Evolutionary conservation across 1,284 basidiomycete species (phyloP).

Genomic region (Ganoderma boninense): DNA sequence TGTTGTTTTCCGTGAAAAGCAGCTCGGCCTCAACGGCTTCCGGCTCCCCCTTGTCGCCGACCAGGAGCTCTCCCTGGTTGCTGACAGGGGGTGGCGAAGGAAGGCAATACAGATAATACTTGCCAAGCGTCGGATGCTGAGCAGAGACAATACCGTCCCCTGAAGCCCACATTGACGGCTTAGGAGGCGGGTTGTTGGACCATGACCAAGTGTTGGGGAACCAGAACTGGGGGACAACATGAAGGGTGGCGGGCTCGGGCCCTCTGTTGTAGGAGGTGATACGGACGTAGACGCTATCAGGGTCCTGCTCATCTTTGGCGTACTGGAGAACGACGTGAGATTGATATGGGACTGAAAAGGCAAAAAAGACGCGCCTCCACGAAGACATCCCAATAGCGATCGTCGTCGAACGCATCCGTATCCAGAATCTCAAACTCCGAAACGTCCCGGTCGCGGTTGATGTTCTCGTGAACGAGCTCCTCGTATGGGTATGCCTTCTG

Average conservation of each 20-base stretch:
- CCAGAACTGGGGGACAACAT: constrained; percentile 95
- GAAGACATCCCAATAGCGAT: constrained; percentile 98
- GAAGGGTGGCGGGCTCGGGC: constrained; percentile 94
- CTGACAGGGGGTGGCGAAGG: constrained; percentile 92
- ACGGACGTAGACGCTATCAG: constrained; percentile 90
- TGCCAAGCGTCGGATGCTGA: constrained; percentile 78
- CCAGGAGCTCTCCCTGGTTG: constrained; percentile 57
- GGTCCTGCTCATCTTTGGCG: constrained; percentile 94
- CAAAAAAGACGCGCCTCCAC: constrained; percentile 73
- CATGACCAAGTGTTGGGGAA: constrained; percentile 99
- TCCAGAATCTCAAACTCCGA: constrained; percentile 95
- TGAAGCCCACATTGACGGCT: constrained; percentile 74
- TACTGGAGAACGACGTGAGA: constrained; percentile 64
- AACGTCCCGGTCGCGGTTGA: constrained; percentile 85
- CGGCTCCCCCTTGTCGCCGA: constrained; percentile 68
- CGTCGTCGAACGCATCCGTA: constrained; percentile 91
- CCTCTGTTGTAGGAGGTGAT: constrained; percentile 98
- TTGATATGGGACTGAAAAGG: constrained; percentile 8
- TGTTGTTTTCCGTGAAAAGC: constrained; percentile 96
- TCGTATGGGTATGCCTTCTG: constrained; percentile 94
- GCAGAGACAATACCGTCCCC: constrained; percentile 75
- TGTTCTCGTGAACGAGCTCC: constrained; percentile 88
- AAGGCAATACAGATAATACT: constrained; percentile 87
- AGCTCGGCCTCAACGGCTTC: constrained; percentile 82
- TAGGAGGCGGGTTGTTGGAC: constrained; percentile 82